Evolutionary conservation across 176 grass and related monocot genomes (phyloP).

Genomic region (Phragmites australis): DNA sequence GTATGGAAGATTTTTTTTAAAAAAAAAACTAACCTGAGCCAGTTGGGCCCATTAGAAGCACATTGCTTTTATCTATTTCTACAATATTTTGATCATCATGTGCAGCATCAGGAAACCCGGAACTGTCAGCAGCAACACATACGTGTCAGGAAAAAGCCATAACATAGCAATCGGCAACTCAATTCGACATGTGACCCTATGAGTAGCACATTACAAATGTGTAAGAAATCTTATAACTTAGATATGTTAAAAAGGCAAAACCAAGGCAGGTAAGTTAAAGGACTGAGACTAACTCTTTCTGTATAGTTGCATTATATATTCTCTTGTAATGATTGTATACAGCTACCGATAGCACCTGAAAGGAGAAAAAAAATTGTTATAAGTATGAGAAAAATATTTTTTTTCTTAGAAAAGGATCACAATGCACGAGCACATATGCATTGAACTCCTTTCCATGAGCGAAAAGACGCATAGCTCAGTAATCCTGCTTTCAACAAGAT

Average conservation of each 20-base stretch:
- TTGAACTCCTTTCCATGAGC: not conserved
- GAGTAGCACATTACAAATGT: constrained; percentile 14
- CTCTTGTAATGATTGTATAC: constrained; percentile 99
- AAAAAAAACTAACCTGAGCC: constrained; percentile 63
- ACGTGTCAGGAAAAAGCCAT: constrained; percentile 24
- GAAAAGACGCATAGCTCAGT: not conserved
- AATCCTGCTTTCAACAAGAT: not conserved
- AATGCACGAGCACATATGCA: not conserved
- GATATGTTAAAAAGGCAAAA: not conserved
- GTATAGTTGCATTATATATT: constrained; percentile 80
- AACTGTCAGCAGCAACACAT: constrained; percentile 45
- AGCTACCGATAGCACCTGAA: constrained; percentile 93
- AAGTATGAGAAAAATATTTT: constrained; percentile 10
- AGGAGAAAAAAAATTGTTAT: constrained; percentile 14
- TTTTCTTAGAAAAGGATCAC: not conserved
- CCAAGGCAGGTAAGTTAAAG: constrained; percentile 21
- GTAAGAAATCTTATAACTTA: constrained; percentile 29
- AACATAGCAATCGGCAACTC: constrained; percentile 7
- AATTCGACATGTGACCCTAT: not conserved
- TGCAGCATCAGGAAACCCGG: constrained; percentile 35
- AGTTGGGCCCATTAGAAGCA: constrained; percentile 94
- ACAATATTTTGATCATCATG: constrained; percentile 73
- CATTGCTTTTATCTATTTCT: constrained; percentile 99
- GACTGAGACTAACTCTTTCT: constrained; percentile 85
- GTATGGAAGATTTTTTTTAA: not conserved